Conservation (phyloP, 2,329 filamentous ascomycete genomes). For the Hysterium pulicare region DNA sequence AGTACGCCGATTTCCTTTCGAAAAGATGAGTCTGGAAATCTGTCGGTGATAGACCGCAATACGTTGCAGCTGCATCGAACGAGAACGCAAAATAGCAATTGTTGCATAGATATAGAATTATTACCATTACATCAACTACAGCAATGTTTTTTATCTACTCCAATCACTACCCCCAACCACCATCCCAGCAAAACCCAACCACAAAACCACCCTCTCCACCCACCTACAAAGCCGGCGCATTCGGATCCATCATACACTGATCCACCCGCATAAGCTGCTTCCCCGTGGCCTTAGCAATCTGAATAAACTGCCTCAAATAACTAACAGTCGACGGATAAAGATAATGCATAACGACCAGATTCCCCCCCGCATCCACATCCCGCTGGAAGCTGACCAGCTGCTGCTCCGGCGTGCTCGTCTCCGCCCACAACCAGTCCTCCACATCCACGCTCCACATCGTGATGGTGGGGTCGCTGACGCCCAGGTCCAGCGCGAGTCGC, state of each 20-base stretch:
- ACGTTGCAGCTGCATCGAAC: too few relatives aligned
- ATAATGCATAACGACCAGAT: conserved; percentile 68
- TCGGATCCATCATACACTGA: conserved; percentile 63
- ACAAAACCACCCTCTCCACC: too few relatives aligned
- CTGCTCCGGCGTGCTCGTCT: conserved; percentile 60
- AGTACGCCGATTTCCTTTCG: too few relatives aligned
- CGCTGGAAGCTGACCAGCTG: conserved; percentile 64
- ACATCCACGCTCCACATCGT: conserved; percentile 69
- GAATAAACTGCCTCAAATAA: conserved; percentile 64
- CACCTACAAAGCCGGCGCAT: conserved; percentile 46
- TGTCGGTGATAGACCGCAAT: too few relatives aligned
- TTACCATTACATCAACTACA: too few relatives aligned
- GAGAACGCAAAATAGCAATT: too few relatives aligned
- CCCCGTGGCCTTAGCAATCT: conserved; percentile 60
- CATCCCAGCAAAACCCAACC: too few relatives aligned
- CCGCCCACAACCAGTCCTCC: conserved; percentile 68
- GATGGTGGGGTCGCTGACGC: conserved; percentile 53
- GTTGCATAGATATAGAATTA: too few relatives aligned
- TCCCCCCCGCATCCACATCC: conserved; percentile 60
- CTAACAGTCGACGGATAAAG: conserved; percentile 61
- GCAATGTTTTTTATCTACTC: too few relatives aligned
- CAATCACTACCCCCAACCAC: too few relatives aligned
- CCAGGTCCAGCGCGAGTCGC: conserved; percentile 50
- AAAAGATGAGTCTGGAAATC: too few relatives aligned
- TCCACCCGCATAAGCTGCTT: conserved; percentile 65